Evolutionary conservation across 2,329 filamentous ascomycete genomes (phyloP), one percentile per base, ranked within the genome.

Genomic region (Setomelanomma holmii): DNA sequence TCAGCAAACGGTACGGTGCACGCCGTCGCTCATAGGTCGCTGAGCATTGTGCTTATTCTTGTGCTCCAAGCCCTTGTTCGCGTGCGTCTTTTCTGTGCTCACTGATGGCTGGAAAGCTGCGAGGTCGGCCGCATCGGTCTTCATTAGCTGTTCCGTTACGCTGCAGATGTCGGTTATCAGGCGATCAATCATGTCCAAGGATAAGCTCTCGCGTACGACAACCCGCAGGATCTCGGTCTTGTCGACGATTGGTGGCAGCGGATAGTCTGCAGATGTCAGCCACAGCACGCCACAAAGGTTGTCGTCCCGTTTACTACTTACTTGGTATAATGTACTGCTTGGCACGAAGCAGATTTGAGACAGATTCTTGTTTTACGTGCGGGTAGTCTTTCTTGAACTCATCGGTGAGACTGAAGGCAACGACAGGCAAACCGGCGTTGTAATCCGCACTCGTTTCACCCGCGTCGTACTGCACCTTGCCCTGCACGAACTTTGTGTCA

Each of bases 261-360:
- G 82, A 67, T 89, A 89, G 75, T 89, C 78, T 80, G 51, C 30
- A 38, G 20, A 36, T 24, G 51, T 66, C 33, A 68, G 62, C 33
- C 38, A 52, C 12, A 23, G 20, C 23, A 45, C 34, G 45, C 30
- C 20, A 40, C 47, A 17, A 40, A 64, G n/a, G 5, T 21, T 19
- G 10, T 7, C 16, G 10, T n/a, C 34, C 14, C n/a, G 14, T n/a
- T 36, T 11, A 27, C 17, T 5, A 68, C 77, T 67, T 73, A 81
- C 79, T 89, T 19, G 86, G 87, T 51, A 89, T 86, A 53, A 89
- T 89, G 76, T 88, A 89, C 72, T 89, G 85, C 66, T 86, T 86
- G 4, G 84, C 83, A 12, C 87, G 80, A 49, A 89, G 73, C 35
- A 89, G 73, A 16, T 86, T 84, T 46, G 82, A 85, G 12, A 89